Conservation (phyloP, 257 asterid species). For the Solanum infundibuliforme region DNA sequence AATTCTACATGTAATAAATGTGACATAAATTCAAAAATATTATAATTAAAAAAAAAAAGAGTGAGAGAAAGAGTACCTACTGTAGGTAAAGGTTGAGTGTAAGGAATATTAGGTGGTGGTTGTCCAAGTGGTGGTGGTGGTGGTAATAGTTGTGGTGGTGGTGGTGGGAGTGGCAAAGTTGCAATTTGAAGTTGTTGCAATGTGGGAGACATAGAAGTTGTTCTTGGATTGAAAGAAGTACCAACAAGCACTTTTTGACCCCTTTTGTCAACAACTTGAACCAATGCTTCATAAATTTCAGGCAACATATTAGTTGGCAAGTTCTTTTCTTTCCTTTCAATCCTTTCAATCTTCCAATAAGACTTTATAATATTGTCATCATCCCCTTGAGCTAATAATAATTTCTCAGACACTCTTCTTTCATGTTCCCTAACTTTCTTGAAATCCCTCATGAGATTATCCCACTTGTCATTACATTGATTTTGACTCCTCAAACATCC, state of each 20-base stretch:
- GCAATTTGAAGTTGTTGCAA: slow-evolving; percentile 23
- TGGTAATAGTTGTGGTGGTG: background rate
- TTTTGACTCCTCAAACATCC: slow-evolving; percentile 82
- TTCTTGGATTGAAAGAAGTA: background rate
- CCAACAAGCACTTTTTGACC: slow-evolving; percentile 10
- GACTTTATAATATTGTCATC: slow-evolving; percentile 8
- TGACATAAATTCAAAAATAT: background rate
- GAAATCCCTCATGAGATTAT: slow-evolving; percentile 89
- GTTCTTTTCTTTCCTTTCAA: slow-evolving; percentile 54
- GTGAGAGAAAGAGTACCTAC: slow-evolving; percentile 43
- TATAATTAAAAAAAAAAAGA: background rate
- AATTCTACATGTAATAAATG: background rate
- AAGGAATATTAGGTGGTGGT: background rate
- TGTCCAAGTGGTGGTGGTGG: slow-evolving; percentile 1
- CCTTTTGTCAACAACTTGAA: slow-evolving; percentile 58
- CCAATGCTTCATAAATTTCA: slow-evolving; percentile 61
- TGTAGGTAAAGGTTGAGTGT: slow-evolving; percentile 37
- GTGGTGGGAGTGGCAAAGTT: slow-evolving; percentile 20
- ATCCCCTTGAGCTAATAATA: background rate
- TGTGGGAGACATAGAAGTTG: slow-evolving; percentile 20
- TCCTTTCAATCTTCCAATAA: slow-evolving; percentile 79
- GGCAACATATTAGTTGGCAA: slow-evolving; percentile 81
- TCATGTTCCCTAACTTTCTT: slow-evolving; percentile 77
- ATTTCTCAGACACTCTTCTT: slow-evolving; percentile 13
- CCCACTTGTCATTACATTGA: slow-evolving; percentile 97